Evolutionary conservation across 768 basidiomycete genomes (phyloP), one percentile per base, ranked within the genome.

Genomic region (Mycena rosella): DNA sequence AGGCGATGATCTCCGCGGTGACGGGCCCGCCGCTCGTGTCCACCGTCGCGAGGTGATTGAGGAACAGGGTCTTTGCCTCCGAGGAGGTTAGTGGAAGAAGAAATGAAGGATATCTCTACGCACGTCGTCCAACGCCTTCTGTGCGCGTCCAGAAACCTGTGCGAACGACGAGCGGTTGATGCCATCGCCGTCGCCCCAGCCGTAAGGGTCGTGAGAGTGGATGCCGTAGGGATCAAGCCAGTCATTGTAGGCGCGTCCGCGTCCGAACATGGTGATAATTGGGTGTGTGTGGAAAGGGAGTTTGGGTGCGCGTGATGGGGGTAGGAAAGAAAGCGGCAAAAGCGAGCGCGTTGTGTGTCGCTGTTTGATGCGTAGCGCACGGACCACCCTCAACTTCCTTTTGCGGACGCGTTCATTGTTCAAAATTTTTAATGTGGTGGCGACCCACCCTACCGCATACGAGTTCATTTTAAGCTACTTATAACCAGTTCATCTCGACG

Each of bases 1-100:
- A 78, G n/a, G 65, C 65, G 65, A 77, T 76, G 65, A 78, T 76
- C 63, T 76, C 76, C 26, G 61, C 56, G 10, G 72, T 70, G 59
- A 73, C 73, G 10, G 72, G 47, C 2, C 76, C 76, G 15, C 59
- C 68, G 67, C 69, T 72, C 15, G 73, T 75, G 59, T 77, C 73
- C 32, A 77, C 74, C 9, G 70, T 65, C 32, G 74, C 69, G 58
- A 78, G 74, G 52, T 77, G 75, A 5, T 72, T 42, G 20, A 74
- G 60, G 48, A 77, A 76, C 20, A 70, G 13, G 7, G 45, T 22
- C 54, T 77, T 73, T 10, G 76, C 75, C 76, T 78, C 32, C 2
- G 27, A 18, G n/a, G 11, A 47, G 11, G 22, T 67, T 53, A 60
- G 65, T n/a, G 15, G 30, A 22, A 9, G 8, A 36, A 53, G 27